These are phyloP conservation scores for Sphagnurus paluster DNA, from an alignment of 1,284 basidiomycete species.

Conservation along the genomic window DNA sequence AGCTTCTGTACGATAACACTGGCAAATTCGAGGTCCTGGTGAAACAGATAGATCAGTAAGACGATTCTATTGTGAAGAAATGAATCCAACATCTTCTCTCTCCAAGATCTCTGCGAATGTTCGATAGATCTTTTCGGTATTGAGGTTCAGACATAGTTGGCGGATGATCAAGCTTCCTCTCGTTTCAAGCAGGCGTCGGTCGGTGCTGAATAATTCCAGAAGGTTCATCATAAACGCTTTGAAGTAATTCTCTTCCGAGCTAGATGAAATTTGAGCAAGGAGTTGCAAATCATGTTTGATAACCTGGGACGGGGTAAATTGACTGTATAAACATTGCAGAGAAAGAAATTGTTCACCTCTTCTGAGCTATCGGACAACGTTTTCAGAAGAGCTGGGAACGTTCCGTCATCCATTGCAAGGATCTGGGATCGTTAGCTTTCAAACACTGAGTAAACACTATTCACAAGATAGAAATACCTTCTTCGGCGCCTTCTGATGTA, in stretches of 20 bases:
- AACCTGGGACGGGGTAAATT: no score
- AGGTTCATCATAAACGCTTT: slow-evolving; percentile 95
- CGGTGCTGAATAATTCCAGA: slow-evolving; percentile 93
- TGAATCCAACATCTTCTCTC: slow-evolving; percentile 82
- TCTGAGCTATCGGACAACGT: slow-evolving; percentile 96
- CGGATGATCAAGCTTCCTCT: slow-evolving; percentile 96
- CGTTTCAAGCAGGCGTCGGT: slow-evolving; percentile 86
- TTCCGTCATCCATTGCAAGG: slow-evolving; percentile 94
- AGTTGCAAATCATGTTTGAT: slow-evolving; percentile 96
- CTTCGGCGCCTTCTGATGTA: slow-evolving; percentile 95
- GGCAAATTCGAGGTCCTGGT: slow-evolving; percentile 92
- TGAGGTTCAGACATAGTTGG: slow-evolving; percentile 92
- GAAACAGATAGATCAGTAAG: not conserved
- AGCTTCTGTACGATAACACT: slow-evolving; percentile 97
- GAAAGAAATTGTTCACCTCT: no score
- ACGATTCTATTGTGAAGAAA: not conserved
- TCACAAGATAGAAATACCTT: slow-evolving; percentile 54
- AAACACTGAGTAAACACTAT: slow-evolving; percentile 1
- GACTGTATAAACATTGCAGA: no score
- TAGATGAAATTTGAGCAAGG: slow-evolving; percentile 94
- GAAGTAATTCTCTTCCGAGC: slow-evolving; percentile 94
- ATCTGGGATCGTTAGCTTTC: slow-evolving; percentile 58
- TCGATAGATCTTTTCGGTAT: slow-evolving; percentile 94
- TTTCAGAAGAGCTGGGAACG: slow-evolving; percentile 93
- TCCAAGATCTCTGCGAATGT: slow-evolving; percentile 97